Base-by-base conservation (phyloP, 106 monocot genomes). In the Phalaenopsis aphrodite region DNA sequence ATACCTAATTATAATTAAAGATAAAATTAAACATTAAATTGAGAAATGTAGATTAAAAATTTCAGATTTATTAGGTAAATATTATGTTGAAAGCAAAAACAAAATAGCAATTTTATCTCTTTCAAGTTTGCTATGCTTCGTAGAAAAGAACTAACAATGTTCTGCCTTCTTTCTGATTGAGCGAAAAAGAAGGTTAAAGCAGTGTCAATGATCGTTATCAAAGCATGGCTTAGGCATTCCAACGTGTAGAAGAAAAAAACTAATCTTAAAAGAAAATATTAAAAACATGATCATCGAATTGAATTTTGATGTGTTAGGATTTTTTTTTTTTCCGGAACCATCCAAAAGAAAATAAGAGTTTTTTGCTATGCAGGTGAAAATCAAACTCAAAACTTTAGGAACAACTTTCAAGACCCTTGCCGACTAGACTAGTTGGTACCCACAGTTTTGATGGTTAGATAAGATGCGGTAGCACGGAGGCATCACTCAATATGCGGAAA, bases 1-100 rank as follows among this genome's bases (percentile, higher is more conserved):
- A 98, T n/a, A 94, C 92, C 89, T 97, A 79, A 74, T 74, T 6
- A 74, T 19, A 43, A 15, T 36, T 15, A 37, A 69, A 69, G 38
- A 64, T 8, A 64, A 64, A 64, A 64, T 64, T 6, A 64, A 64
- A 24, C 7, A 23, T 24, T 64, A 64, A 64, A 64, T 21, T n/a
- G 2, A 24, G 64, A 21, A 64, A 64, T 64, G 24, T 23, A 24
- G 64, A 23, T 12, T 21, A 38, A 69, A 69, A 69, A 69, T 21
- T 69, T 37, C 69, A 5, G 39, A 4, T 7, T 38, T 37, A 39
- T 38, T 38, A 5, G 38, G 38, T 69, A 38, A 69, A 67, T 30
- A 67, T 12, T 30, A 30, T 30, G 30, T 30, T 66, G 5, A 11
- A 10, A 38, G 2, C 37, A 69, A 69, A 69, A 9, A 36, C n/a